Evolutionary conservation across 2,329 filamentous ascomycete genomes (phyloP), one percentile per base, ranked within the genome.

Genomic region (Alternaria brassicicola): DNA sequence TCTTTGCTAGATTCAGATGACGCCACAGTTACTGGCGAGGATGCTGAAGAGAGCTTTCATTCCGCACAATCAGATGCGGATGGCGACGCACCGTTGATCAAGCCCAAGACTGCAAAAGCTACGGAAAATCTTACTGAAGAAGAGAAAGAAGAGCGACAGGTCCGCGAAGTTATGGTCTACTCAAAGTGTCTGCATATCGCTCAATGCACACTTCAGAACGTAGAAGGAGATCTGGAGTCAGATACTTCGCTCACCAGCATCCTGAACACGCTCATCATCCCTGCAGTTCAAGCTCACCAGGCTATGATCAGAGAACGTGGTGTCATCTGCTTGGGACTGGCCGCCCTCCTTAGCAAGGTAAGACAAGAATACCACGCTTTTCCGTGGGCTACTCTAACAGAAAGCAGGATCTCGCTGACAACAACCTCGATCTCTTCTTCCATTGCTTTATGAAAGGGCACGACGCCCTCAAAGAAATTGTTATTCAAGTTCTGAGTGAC

Each of bases 161-260:
- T 97, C 65, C 89, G 87, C 65, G 93, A 97, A 78, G 95, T 97
- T 73, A 88, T 97, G 82, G 90, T 98, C 76, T 98, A 98, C 81
- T 93, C 97, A 87, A 98, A 98, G 80, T 98, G 95, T 77, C 84
- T 99, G 61, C 91, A 97, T 74, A 97, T 99, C 66, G 93, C 96
- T 25, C 92, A 97, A 77, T 98, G 93, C 82, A 97, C 98, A 91
- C 85, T 99, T 50, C 89, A 96, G 73, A 97, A 98, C 72, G 92
- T 99, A 9, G 85, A 91, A 52, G 92, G 92, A 60, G 91, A 91
- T 70, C 82, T 98, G 35, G 93, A 97, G 78, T 86, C 93, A 66
- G 97, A 97, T 74, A 88, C 90, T 56, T 90, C 96, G 72, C 81
- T 98, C n/a, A 92, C 96, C 4, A 91, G 91, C n/a, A 97, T 98